phyloP scores from a whole-genome alignment of 2,329 filamentous ascomycete species.

The Colletotrichum shisoi region DNA sequence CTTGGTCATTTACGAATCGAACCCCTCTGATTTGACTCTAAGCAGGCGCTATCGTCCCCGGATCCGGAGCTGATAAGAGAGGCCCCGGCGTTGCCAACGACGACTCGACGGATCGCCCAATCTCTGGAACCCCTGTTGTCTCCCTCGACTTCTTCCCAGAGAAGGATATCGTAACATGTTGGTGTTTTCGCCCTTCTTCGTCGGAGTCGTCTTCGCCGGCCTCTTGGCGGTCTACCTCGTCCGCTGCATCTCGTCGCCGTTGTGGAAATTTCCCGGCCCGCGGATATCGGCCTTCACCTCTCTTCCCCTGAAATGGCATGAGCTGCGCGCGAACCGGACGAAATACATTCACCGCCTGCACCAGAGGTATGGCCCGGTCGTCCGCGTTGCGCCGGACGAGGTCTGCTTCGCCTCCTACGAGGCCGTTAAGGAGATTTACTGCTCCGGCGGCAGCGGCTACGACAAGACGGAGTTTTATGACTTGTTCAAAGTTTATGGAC shows the following conservation, averaged over 20 bases:
- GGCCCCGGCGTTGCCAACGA: constrained; percentile 18
- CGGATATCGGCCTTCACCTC: constrained; percentile 59
- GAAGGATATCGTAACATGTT: constrained; percentile 32
- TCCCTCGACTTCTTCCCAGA: not conserved
- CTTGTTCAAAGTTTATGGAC: constrained; percentile 65
- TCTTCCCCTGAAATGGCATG: constrained; percentile 62
- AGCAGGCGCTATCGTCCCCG: constrained; percentile 21
- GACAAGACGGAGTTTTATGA: constrained; percentile 72
- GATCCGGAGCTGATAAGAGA: constrained; percentile 33
- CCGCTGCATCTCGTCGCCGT: constrained; percentile 48
- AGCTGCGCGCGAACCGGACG: constrained; percentile 62
- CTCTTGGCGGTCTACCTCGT: constrained; percentile 33
- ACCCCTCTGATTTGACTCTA: constrained; percentile 25
- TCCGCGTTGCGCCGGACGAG: constrained; percentile 66
- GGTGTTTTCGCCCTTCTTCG: constrained; percentile 39
- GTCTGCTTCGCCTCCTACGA: constrained; percentile 65
- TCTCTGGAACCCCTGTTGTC: not conserved
- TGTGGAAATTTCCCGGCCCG: constrained; percentile 59
- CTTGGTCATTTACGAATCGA: constrained; percentile 29
- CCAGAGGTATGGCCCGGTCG: constrained; percentile 62
- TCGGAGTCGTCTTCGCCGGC: constrained; percentile 28
- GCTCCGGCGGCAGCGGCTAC: constrained; percentile 67
- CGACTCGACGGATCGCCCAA: not conserved
- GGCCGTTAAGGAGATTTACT: constrained; percentile 70
- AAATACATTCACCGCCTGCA: constrained; percentile 65